Base-by-base conservation (phyloP, 805 yeast species). In the Ogataea trehaloabstinens region DNA sequence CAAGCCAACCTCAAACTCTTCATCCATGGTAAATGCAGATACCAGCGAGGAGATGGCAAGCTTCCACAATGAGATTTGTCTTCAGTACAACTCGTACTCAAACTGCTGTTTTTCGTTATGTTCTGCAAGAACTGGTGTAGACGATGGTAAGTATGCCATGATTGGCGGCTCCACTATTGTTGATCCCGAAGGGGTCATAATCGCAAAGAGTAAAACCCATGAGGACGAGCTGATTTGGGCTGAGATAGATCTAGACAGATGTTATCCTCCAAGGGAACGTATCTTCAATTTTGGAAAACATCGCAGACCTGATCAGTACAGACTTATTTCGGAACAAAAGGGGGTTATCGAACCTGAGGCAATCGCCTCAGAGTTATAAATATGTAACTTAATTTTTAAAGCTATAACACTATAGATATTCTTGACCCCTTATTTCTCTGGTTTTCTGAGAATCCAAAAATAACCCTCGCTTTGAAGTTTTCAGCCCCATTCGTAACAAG, bases 91-190 rank as follows among this genome's bases (percentile, higher is more conserved):
- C 42, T 56, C 67, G 3, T 62, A 64, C 44, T 48, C 58, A 43
- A 62, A 63, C 45, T 58, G 64, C 6, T 51, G 58, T 30, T 64
- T 46, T 37, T 61, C 66, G 11, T 55, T 64, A 7, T 56, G 63
- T 15, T 63, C 63, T 17, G 68, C 61, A 5, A 55, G 64, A 31
- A 51, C 62, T 37, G 68, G 68, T 32, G 41, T 35, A 8, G 53
- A 51, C 31, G 68, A 64, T 43, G 68, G 65, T 30, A 60, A 53
- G 10, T 64, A 64, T 40, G 60, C 55, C 5, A 46, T 63, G 42
- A 63, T 63, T 37, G 67, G 52, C 7, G 67, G 68, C 13, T 59
- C 67, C 4, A 52, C 62, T 20, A 63, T 64, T 22, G 67, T 63
- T 25, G 62, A 60, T 44, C 68, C 69, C 19, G 57, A 61, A 34